Evolutionary conservation across 208 protist species (phyloP), one percentile per base, ranked within the genome.

Genomic region (Acanthamoeba culbertsoni): DNA sequence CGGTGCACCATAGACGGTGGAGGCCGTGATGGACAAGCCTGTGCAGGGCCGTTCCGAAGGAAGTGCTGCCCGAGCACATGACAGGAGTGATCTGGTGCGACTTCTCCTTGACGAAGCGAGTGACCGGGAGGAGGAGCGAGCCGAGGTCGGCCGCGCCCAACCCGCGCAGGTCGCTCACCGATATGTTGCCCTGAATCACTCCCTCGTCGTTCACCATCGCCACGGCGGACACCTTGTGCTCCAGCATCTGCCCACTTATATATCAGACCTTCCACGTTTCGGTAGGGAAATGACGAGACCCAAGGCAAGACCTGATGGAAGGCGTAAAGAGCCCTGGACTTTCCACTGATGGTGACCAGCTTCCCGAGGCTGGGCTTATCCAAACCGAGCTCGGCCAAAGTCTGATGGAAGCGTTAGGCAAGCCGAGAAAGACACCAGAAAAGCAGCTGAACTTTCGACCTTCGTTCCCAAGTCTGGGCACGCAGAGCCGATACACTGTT

Each of bases 1-100:
- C 42, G 43, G 73, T 84, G 73, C 73, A 84, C 73, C 73, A 84
- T 5, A 84, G 31, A 16, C 73, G 73, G 28, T 84, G 73, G 12
- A 84, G 43, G 26, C 73, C 2, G 31, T 84, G 40, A 12, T 57
- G n/a, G 26, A 26, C 73, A 10, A 84, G 40, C 26, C 73, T 51
- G 40, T 84, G 23, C 10, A 84, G 16, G 28, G 28, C 73, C 43
- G 45, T 37, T 2, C 28, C 43, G n/a, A 84, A 84, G 0, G 73
- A 42, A 45, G 73, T 84, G 43, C 31, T 37, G n/a, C 20, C 43
- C 0, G 73, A 84, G n/a, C 73, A 84, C 73, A 84, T 84, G 6
- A 55, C 6, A 10, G 73, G 73, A n/a, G 23, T 31, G 3, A 33
- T 18, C 26, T 84, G 73, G 1, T 55, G n/a, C 28, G 40, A n/a